Evolutionary conservation across 306 rosid genomes (phyloP), one percentile per base, ranked within the genome.

Genomic region (Casuarina glauca): DNA sequence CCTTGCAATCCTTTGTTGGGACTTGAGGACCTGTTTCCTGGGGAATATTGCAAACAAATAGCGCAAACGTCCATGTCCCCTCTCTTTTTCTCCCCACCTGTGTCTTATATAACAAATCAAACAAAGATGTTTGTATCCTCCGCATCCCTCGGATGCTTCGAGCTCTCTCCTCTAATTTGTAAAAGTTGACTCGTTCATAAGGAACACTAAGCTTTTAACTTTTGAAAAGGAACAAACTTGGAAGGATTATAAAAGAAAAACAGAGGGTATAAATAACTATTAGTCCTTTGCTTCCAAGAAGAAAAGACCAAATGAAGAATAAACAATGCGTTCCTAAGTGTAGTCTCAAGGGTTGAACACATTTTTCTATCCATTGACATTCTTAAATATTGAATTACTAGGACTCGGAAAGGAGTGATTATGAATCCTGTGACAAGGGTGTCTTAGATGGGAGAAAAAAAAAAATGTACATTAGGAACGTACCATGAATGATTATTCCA

Each of bases 21-120:
- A 75, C 77, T 80, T 75, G 76, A 76, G 73, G 72, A 55, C 87
- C 62, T 70, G 42, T 73, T 74, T 77, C 74, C 77, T 61, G 13
- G 83, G 74, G 85, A 83, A 89, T 82, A 76, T 70, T 66, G 69
- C 80, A 53, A 72, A 57, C 77, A 49, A 76, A 76, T 71, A 72
- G 73, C 84, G 70, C 86, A 77, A 15, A 83, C 79, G 80, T 66
- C 64, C 83, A 79, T 62, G 54, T 26, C 32, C 32, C 32, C 32
- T 26, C 32, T 26, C 1, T 26, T 26, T 26, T 26, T 26, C 32
- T 26, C 32, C 1, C 32, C 32, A 26, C 1, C 32, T 0, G 32
- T 26, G 32, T 26, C 32, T 26, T 26, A 26, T 26, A 26, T 26
- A 26, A 26, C 32, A 26, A 26, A 26, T 26, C 32, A 26, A 26